Conservation (phyloP, 2,329 filamentous ascomycete genomes). For the Herpomyces periplanetae region DNA sequence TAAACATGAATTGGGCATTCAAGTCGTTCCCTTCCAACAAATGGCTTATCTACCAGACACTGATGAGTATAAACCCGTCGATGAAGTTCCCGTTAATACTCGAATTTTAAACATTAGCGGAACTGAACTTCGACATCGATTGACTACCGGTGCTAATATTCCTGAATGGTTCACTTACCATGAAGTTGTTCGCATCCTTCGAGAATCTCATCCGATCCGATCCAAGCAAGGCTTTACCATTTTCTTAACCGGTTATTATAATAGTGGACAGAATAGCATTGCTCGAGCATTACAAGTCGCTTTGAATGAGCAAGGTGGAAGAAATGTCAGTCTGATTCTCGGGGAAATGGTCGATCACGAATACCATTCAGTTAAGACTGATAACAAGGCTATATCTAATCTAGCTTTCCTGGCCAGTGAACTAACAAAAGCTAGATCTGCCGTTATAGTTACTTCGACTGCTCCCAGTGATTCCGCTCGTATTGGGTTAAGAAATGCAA, state of each 20-base stretch:
- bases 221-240: slow-evolving; percentile 82
- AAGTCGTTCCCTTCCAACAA: slow-evolving; percentile 96
- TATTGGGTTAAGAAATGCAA: slow-evolving; percentile 34
- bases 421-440: slow-evolving; percentile 61
- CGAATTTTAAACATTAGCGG: slow-evolving; percentile 23
- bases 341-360: slow-evolving; percentile 81
- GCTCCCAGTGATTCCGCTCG: slow-evolving; percentile 56
- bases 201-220: slow-evolving; percentile 76
- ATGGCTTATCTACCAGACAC: slow-evolving; percentile 94
- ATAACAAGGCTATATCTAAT: slow-evolving; percentile 74
- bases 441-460: slow-evolving; percentile 83
- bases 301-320: slow-evolving; percentile 85
- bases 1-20: slow-evolving; percentile 77
- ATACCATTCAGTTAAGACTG: slow-evolving; percentile 50
- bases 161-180: slow-evolving; percentile 99
- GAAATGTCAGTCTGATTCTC: slow-evolving; percentile 65
- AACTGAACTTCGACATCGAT: slow-evolving; percentile 60
- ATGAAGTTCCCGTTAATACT: slow-evolving; percentile 45
- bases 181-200: slow-evolving; percentile 78
- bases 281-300: slow-evolving; percentile 83
- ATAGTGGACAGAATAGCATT: slow-evolving; percentile 86
- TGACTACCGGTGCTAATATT: slow-evolving; percentile 68
- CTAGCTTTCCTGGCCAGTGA: slow-evolving; percentile 88
- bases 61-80: slow-evolving; percentile 77
- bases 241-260: slow-evolving; percentile 86